A percentile compares a stretch with the other conserved stretches of the same genome.
Evolutionary conservation across 345 rosid genomes (phyloP).

Genomic region (Camelina laxa): DNA sequence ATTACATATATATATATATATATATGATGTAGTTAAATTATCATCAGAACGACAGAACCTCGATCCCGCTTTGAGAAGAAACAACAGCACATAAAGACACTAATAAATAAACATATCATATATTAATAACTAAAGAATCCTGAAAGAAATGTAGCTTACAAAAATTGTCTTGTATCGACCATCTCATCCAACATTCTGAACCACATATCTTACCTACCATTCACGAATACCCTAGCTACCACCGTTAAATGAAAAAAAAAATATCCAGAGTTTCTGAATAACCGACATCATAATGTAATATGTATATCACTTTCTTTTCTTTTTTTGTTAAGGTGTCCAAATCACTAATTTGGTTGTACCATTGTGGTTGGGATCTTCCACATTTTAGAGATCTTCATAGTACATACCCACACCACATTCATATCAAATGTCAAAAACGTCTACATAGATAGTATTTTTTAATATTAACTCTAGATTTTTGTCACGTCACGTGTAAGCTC

Average conservation of each 20-base stretch:
- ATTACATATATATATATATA: no score
- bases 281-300: background rate
- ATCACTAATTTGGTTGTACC: no score
- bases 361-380: no score
- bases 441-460: no score
- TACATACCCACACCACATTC: no score
- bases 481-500: no score
- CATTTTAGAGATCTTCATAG: no score
- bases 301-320: no score
- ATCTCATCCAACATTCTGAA: background rate
- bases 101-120: background rate
- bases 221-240: slow-evolving; percentile 21
- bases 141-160: background rate
- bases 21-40: no score
- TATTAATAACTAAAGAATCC: background rate
- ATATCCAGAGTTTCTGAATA: background rate
- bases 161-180: background rate
- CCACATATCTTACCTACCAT: slow-evolving; percentile 38
- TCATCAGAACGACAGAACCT: background rate
- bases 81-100: background rate
- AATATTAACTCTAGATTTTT: no score
- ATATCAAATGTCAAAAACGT: no score
- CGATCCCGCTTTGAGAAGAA: background rate
- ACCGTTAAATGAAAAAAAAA: background rate
- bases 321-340: no score